phyloP scores from a whole-genome alignment of 1,139 yeast genomes.

The Saccharomycopsis hybrid region DNA sequence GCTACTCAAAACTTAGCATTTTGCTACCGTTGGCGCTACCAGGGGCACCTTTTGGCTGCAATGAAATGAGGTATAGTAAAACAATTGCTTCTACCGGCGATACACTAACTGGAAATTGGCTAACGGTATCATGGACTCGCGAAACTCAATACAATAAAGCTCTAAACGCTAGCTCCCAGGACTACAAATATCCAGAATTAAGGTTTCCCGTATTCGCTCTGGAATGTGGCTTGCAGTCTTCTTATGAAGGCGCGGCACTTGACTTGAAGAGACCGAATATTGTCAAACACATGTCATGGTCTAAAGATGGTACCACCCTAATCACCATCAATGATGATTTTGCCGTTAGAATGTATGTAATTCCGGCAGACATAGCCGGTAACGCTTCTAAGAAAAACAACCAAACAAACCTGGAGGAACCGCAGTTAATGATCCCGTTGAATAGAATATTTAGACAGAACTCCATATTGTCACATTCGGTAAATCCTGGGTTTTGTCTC shows the following conservation, averaged over 20 bases:
- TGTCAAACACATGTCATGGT: conserved; percentile 12
- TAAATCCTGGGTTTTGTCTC: conserved; percentile 16
- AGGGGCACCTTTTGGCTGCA: too few species aligned
- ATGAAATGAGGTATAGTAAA: too few species aligned
- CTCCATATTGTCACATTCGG: conserved; percentile 9
- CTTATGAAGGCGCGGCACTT: too few species aligned
- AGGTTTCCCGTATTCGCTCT: neutral
- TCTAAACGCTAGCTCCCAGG: neutral
- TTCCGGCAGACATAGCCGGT: conserved; percentile 1
- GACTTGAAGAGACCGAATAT: conserved; percentile 1
- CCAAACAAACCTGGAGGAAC: too few species aligned
- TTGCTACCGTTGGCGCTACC: too few species aligned
- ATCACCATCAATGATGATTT: conserved; percentile 13
- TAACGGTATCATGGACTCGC: neutral
- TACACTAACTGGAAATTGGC: neutral
- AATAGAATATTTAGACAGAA: conserved; percentile 4
- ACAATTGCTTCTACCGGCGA: conserved; percentile 1
- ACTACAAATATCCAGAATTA: conserved; percentile 1
- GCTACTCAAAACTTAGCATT: too few species aligned
- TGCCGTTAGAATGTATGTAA: conserved; percentile 8
- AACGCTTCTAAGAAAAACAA: too few species aligned
- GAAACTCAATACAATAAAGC: neutral
- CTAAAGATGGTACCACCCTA: conserved; percentile 12
- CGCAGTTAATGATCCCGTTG: conserved; percentile 9
- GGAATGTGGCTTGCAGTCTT: too few species aligned